Conservation (phyloP, 2,329 filamentous ascomycete genomes). For the Penicillium sp. region DNA sequence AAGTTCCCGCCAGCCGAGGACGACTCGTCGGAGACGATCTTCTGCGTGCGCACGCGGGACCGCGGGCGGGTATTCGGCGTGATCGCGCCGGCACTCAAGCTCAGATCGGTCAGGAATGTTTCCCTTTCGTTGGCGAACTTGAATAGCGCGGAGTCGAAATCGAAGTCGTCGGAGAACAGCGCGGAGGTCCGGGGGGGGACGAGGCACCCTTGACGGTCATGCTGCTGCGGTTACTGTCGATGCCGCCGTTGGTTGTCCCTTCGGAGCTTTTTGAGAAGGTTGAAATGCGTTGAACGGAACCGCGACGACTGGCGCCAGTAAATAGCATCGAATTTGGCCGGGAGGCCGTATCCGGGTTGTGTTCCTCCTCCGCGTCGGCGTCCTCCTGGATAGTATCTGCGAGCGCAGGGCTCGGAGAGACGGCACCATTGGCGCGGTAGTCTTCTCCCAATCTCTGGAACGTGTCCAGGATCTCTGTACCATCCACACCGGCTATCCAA, state of each 20-base stretch:
- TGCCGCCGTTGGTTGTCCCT: conserved; percentile 46
- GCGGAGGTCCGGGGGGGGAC: conserved; percentile 36
- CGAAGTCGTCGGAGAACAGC: conserved; percentile 62
- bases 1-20: conserved; percentile 39
- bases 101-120: conserved; percentile 86
- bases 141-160: conserved; percentile 87
- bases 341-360: conserved; percentile 34
- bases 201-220: conserved; percentile 53
- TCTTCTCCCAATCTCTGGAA: conserved; percentile 43
- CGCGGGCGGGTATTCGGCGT: conserved; percentile 63
- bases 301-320: conserved; percentile 27
- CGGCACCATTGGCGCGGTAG: conserved; percentile 38
- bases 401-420: conserved; percentile 39
- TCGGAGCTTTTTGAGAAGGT: conserved; percentile 50
- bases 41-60: conserved; percentile 74
- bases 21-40: conserved; percentile 71
- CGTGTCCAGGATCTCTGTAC: conserved; percentile 45
- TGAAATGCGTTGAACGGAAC: conserved; percentile 44
- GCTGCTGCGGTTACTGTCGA: conserved; percentile 65
- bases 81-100: conserved; percentile 79
- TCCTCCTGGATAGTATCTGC: conserved; percentile 61
- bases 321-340: conserved; percentile 39
- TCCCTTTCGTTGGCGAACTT: conserved; percentile 97
- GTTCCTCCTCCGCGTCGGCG: conserved; percentile 53
- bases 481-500: conserved; percentile 56